A percentile compares a stretch with the other conserved stretches of the same genome.
phyloP scores from a whole-genome alignment of 2,329 filamentous ascomycete species.

The Stemphylium vesicarium region DNA sequence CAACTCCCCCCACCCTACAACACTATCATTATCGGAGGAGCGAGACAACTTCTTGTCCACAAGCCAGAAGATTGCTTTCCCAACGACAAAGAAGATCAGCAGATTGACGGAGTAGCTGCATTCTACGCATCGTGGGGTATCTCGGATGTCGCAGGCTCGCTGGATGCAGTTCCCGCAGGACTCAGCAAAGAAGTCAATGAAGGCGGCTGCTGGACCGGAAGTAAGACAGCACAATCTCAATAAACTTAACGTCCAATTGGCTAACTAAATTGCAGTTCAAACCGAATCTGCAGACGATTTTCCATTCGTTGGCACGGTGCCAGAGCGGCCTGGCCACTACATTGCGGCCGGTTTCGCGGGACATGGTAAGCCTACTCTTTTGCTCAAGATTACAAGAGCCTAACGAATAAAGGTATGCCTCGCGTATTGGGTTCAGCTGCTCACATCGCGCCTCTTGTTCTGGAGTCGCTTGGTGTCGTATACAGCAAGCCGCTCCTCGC shows the following conservation, averaged over 20 bases:
- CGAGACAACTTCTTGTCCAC: constrained; percentile 12
- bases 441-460: constrained; percentile 12
- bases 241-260: too few relatives aligned
- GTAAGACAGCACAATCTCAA: background rate
- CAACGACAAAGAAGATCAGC: constrained; percentile 12
- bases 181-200: constrained; percentile 8
- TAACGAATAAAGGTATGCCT: constrained; percentile 11
- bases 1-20: constrained; percentile 18
- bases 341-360: constrained; percentile 16
- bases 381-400: background rate
- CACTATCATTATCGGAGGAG: constrained; percentile 18
- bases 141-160: constrained; percentile 11
- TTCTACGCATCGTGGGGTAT: constrained; percentile 15
- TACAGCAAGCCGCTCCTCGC: constrained; percentile 8
- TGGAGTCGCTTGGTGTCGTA: constrained; percentile 10
- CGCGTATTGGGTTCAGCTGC: constrained; percentile 13
- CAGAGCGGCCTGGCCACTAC: constrained; percentile 7
- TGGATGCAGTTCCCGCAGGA: background rate
- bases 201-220: constrained; percentile 18
- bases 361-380: constrained; percentile 7
- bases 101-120: constrained; percentile 8
- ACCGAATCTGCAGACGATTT: constrained; percentile 11
- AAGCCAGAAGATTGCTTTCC: constrained; percentile 7
- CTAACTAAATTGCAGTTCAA: background rate
- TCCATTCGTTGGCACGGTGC: constrained; percentile 15